Base-by-base conservation (phyloP, 164 flowering plant genomes). In the Santalum album region DNA sequence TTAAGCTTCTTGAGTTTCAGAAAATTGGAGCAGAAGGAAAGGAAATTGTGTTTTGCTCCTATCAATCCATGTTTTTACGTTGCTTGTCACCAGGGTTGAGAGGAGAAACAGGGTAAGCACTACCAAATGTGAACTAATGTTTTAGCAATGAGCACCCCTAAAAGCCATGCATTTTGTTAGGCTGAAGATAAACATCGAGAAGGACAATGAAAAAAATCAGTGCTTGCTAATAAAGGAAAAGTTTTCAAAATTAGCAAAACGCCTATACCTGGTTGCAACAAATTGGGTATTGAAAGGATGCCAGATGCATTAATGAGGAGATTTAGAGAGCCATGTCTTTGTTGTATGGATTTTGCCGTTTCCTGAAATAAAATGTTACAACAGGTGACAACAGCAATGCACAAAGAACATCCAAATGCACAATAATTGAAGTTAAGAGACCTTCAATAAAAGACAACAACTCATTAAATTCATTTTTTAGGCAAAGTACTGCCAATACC, bases 281-380 rank as follows among this genome's bases (percentile, higher is more conserved):
- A 80, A 69, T 77, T 58, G 12, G 95, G 96, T 43, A 86, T 65
- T 39, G 98, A 88, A 60, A 92, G 92, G 69, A 88, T 69, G n/a
- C 96, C 95, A 43, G 96, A 73, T 26, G 95, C 77, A 71, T 92
- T 88, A 40, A 92, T 69, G 24, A 92, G 89, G 69, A 92, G 95
- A 68, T 84, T 88, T 54, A 92, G 61, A 49, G 67, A 75, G 29
- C 96, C 95, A 65, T 80, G 80, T 72, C 57, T 78, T 63, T 84
- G 81, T 57, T 49, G 63, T 21, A 88, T 65, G 38, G 72, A 68
- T 27, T 68, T 61, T 12, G 94, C 94, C 25, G 89, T 58, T 48
- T 65, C 94, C 96, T 92, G 84, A 68, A 70, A 72, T 53, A 51
- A 18, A 29, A 66, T 20, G 18, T 43, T 21, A n/a, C 12, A 1